Conservation (phyloP, 1,284 basidiomycete species). For the Ganoderma leucocontextum region DNA sequence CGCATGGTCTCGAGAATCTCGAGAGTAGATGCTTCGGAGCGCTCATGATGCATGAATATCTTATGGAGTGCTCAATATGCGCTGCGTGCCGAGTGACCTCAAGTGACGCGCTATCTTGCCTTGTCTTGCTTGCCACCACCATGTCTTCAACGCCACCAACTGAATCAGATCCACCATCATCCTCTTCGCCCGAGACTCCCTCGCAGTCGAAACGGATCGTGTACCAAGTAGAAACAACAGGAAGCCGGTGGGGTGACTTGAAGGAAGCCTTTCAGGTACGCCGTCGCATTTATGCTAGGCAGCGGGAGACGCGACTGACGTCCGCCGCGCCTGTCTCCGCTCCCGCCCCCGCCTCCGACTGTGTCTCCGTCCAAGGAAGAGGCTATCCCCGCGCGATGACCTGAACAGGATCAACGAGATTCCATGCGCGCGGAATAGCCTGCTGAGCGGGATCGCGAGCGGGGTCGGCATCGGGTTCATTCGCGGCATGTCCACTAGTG, state of each 20-base stretch:
- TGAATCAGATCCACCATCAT: not conserved
- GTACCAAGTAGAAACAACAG: conserved; percentile 54
- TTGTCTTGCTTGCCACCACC: conserved; percentile 4
- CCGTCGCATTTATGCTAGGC: conserved; percentile 25
- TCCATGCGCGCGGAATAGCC: conserved; percentile 65
- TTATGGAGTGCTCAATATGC: too few species aligned
- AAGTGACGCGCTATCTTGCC: not conserved
- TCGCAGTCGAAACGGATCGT: conserved; percentile 40
- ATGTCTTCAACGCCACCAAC: conserved; percentile 9
- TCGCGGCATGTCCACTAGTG: conserved; percentile 61
- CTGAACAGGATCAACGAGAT: conserved; percentile 59
- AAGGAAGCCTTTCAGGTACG: conserved; percentile 55
- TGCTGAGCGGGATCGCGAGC: conserved; percentile 61
- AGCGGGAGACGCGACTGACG: conserved; percentile 25
- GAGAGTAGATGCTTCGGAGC: not conserved
- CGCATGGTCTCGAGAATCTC: too few species aligned
- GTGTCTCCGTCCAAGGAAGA: conserved; percentile 50
- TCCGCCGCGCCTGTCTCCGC: conserved; percentile 3
- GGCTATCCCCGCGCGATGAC: conserved; percentile 55
- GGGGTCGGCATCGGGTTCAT: conserved; percentile 65
- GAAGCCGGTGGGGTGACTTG: conserved; percentile 51
- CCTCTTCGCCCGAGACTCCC: conserved; percentile 15
- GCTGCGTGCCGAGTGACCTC: too few species aligned
- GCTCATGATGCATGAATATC: not conserved
- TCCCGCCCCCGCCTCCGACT: not conserved